phyloP scores from a whole-genome alignment of 768 basidiomycete species.

The Mycena vulgaris region DNA sequence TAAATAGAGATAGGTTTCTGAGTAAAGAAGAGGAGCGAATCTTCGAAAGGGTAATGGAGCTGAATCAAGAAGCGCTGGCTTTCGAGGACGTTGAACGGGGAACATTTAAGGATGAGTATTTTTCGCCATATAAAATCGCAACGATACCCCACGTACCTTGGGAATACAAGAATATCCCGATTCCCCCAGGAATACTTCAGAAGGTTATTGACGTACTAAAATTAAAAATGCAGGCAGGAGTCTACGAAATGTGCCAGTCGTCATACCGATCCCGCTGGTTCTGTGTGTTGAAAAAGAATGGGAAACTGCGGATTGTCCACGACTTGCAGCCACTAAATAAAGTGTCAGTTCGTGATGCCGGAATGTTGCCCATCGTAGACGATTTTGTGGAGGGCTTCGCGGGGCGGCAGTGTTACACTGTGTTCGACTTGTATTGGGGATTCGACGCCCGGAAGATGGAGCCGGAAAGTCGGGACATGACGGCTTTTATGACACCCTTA shows the following conservation, averaged over 20 bases:
- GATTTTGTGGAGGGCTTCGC: conserved; percentile 38
- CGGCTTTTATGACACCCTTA: neutral
- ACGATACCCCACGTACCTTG: conserved; percentile 36
- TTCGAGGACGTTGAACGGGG: no score
- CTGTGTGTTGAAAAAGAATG: conserved; percentile 42
- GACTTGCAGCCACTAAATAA: conserved; percentile 41
- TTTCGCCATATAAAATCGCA: no score
- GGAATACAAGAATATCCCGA: conserved; percentile 40
- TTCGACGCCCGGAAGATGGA: conserved; percentile 35
- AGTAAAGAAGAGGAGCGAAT: no score
- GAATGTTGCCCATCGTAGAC: conserved; percentile 35
- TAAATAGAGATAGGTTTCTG: no score
- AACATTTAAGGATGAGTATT: no score
- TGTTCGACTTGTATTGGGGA: conserved; percentile 35
- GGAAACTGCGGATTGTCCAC: conserved; percentile 43
- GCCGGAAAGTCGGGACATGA: neutral
- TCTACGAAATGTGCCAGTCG: conserved; percentile 39
- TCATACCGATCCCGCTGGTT: conserved; percentile 42
- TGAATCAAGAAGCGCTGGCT: no score
- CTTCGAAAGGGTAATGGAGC: no score
- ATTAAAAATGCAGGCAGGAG: conserved; percentile 38
- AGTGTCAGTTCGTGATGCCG: conserved; percentile 37
- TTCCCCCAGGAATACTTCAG: conserved; percentile 46
- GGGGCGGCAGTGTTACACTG: conserved; percentile 26
- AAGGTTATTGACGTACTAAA: conserved; percentile 38